A percentile compares a stretch with the other conserved stretches of the same genome.
Conservation (phyloP, 495 filamentous ascomycete genomes). For the Trichoderma gamsii region DNA sequence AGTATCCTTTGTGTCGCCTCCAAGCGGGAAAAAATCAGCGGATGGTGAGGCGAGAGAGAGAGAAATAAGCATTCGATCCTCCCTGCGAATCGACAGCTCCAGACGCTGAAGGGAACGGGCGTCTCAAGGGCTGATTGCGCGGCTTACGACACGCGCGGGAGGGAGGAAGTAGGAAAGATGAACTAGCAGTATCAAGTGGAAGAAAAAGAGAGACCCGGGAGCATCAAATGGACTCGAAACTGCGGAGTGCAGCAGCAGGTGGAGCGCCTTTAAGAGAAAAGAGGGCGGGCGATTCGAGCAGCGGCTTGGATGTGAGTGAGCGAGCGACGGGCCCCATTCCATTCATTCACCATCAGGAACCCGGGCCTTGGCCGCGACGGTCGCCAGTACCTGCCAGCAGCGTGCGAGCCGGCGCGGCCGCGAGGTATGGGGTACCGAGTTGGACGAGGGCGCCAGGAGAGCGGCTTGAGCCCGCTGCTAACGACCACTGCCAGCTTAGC, state of each 20-base stretch:
- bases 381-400: too few species aligned
- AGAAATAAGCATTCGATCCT: neutral
- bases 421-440: too few species aligned
- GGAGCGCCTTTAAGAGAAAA: neutral
- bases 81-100: neutral
- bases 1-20: neutral
- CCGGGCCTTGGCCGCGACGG: too few species aligned
- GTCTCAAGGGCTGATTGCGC: neutral
- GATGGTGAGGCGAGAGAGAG: neutral
- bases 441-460: too few species aligned
- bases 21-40: neutral
- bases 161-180: neutral
- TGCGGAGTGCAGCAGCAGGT: constrained; percentile 14
- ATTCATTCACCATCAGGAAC: too few species aligned
- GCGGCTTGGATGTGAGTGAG: neutral
- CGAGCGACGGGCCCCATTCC: too few species aligned
- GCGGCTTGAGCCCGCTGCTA: too few species aligned
- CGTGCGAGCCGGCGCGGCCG: too few species aligned
- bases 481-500: too few species aligned
- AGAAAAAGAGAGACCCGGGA: neutral
- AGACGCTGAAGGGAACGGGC: neutral
- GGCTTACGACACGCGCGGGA: constrained; percentile 8
- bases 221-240: constrained; percentile 2
- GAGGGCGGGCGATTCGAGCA: neutral
- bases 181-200: neutral